A percentile compares a stretch with the other conserved stretches of the same genome.
These are phyloP conservation scores for Grosmannia serpens DNA, from an alignment of 2,329 filamentous ascomycete species.

Conservation along the genomic window DNA sequence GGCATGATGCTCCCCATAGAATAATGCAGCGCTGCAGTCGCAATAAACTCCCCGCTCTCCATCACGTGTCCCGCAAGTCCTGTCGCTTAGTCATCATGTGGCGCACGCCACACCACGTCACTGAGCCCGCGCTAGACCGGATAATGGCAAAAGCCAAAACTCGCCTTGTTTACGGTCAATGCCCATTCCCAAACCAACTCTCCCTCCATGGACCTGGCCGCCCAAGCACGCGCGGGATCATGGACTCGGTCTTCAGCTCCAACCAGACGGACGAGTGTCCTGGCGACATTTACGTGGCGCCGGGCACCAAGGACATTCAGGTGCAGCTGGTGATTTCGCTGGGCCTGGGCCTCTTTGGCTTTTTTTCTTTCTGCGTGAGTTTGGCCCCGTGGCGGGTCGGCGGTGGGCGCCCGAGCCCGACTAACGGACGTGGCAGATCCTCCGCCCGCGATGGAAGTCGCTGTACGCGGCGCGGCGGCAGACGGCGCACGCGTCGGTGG, in stretches of 20 bases:
- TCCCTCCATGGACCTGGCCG: background rate
- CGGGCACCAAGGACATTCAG: slow-evolving; percentile 33
- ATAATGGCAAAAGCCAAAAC: background rate
- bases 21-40: too few relatives aligned
- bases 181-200: background rate
- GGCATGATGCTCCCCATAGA: too few relatives aligned
- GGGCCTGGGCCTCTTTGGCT: slow-evolving; percentile 56
- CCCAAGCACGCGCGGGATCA: slow-evolving; percentile 7
- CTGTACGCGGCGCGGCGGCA: slow-evolving; percentile 80
- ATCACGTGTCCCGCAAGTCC: too few relatives aligned
- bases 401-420: too few relatives aligned
- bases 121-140: background rate
- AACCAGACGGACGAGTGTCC: slow-evolving; percentile 14
- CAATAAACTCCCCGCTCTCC: too few relatives aligned
- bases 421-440: too few relatives aligned
- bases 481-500: slow-evolving; percentile 38
- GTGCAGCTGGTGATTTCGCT: slow-evolving; percentile 66
- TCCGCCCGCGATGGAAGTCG: slow-evolving; percentile 83
- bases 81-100: too few relatives aligned
- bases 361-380: slow-evolving; percentile 59
- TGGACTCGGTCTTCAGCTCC: slow-evolving; percentile 12
- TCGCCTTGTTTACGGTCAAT: background rate
- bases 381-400: too few relatives aligned
- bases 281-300: slow-evolving; percentile 19
- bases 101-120: background rate